Evolutionary conservation across 2,329 filamentous ascomycete genomes (phyloP).

Genomic region (Neofusicoccum ribis): DNA sequence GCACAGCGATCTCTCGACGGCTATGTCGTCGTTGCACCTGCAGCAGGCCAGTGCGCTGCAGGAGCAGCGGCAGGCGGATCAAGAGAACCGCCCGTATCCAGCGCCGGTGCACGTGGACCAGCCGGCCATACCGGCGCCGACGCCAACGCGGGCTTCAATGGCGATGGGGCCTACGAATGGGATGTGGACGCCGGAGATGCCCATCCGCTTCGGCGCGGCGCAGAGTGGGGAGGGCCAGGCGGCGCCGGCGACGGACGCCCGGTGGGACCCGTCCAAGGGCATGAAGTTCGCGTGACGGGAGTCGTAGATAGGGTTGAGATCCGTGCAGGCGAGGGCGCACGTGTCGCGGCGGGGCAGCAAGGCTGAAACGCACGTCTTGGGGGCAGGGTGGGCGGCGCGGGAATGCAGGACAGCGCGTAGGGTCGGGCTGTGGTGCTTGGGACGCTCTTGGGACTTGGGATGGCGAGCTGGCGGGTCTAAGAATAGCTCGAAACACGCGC

Average conservation of each 20-base stretch:
- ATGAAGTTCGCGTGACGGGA: slow-evolving; percentile 38
- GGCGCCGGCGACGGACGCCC: slow-evolving; percentile 29
- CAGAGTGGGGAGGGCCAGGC: slow-evolving; percentile 17
- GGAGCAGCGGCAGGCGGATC: slow-evolving; percentile 49
- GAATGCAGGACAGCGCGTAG: not conserved
- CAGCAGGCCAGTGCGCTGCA: slow-evolving; percentile 46
- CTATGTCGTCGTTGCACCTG: slow-evolving; percentile 61
- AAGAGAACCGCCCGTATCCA: slow-evolving; percentile 41
- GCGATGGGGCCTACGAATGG: slow-evolving; percentile 40
- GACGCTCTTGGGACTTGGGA: not conserved
- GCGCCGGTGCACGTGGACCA: slow-evolving; percentile 13
- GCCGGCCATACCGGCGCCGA: slow-evolving; percentile 22
- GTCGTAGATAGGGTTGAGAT: not conserved
- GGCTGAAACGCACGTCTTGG: slow-evolving; percentile 10
- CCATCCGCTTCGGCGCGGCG: slow-evolving; percentile 69
- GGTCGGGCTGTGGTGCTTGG: not conserved
- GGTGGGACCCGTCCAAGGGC: slow-evolving; percentile 42
- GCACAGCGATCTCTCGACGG: slow-evolving; percentile 56
- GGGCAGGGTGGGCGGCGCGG: not conserved
- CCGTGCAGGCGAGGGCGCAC: slow-evolving; percentile 6
- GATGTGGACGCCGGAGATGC: slow-evolving; percentile 79
- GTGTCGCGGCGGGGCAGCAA: slow-evolving; percentile 18
- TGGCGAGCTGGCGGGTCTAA: slow-evolving; percentile 1
- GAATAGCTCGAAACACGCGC: slow-evolving; percentile 18
- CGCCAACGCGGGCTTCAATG: slow-evolving; percentile 41